Conservation (phyloP, 2,329 filamentous ascomycete genomes). For the Fonsecaea multimorphosa region DNA sequence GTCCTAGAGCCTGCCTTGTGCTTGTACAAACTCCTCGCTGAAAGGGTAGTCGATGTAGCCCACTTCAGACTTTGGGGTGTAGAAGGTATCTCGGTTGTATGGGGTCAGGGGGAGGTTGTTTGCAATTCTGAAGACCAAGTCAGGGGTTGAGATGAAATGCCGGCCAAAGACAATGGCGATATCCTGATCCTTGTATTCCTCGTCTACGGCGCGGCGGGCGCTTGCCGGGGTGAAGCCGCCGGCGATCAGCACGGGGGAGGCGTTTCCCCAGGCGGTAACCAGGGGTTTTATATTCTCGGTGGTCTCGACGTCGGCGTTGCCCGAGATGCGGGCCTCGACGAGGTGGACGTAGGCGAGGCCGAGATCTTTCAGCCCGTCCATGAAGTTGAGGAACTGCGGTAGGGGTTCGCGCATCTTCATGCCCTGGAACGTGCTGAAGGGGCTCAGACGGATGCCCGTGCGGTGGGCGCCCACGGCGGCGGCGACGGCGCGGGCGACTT, state of each 20-base stretch:
- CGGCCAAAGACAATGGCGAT: constrained; percentile 57
- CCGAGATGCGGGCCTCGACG: constrained; percentile 58
- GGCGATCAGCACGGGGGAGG: constrained; percentile 62
- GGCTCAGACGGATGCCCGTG: constrained; percentile 56
- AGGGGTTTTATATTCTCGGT: constrained; percentile 37
- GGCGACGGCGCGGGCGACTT: constrained; percentile 50
- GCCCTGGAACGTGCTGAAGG: constrained; percentile 48
- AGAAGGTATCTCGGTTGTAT: constrained; percentile 33
- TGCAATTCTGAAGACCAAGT: constrained; percentile 54
- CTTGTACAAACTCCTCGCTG: constrained; percentile 22
- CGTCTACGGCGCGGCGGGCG: constrained; percentile 54
- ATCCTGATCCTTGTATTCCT: constrained; percentile 51
- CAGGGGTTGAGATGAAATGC: constrained; percentile 58
- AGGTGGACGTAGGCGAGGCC: constrained; percentile 65
- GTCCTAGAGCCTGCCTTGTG: constrained; percentile 6
- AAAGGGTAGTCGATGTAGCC: constrained; percentile 32
- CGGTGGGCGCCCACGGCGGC: constrained; percentile 46
- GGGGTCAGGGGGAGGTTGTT: constrained; percentile 41
- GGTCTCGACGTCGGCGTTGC: constrained; percentile 46
- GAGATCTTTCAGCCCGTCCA: constrained; percentile 56
- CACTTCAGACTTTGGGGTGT: constrained; percentile 26
- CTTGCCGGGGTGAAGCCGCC: constrained; percentile 62
- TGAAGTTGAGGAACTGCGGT: constrained; percentile 65
- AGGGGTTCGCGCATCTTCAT: constrained; percentile 66
- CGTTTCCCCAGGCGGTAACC: constrained; percentile 53